phyloP scores from a whole-genome alignment of 1,284 basidiomycete genomes.

The Cryptococcus amylolentus region DNA sequence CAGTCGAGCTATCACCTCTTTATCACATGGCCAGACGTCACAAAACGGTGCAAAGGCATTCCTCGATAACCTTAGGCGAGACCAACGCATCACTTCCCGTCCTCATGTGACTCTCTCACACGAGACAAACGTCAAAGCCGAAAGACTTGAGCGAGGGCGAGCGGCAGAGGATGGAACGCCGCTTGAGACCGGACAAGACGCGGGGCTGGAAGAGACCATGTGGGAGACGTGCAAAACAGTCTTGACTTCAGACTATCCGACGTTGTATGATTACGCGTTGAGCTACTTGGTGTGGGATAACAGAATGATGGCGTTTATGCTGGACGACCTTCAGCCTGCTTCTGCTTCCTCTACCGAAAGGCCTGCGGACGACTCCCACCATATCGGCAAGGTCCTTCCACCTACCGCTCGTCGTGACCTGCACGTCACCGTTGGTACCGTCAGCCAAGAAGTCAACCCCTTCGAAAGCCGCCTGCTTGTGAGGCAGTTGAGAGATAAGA shows the following conservation, averaged over 20 bases:
- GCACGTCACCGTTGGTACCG: constrained; percentile 88
- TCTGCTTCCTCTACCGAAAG: constrained; percentile 15
- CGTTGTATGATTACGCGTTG: constrained; percentile 63
- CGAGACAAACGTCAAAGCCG: constrained; percentile 55
- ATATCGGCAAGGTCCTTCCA: constrained; percentile 48
- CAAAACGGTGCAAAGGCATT: constrained; percentile 47
- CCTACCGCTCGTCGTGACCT: constrained; percentile 56
- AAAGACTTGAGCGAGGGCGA: constrained; percentile 42
- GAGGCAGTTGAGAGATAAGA: constrained; percentile 27
- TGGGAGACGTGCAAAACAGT: constrained; percentile 66
- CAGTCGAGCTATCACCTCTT: constrained; percentile 33
- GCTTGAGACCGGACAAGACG: constrained; percentile 3
- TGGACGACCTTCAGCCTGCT: constrained; percentile 58
- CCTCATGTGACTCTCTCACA: constrained; percentile 91
- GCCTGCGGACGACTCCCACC: constrained; percentile 1
- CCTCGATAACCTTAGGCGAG: constrained; percentile 57
- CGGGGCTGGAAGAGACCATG: constrained; percentile 44
- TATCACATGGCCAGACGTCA: not conserved
- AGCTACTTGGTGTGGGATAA: constrained; percentile 70
- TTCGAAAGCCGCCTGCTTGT: constrained; percentile 57
- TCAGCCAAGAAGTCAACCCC: constrained; percentile 56
- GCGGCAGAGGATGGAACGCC: constrained; percentile 8
- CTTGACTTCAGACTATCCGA: constrained; percentile 51
- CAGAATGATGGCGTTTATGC: constrained; percentile 71
- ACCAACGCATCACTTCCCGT: constrained; percentile 56